Percentiles rank a stretch among this genome's conserved stretches.
These are phyloP conservation scores for Xylaria sp. DNA, from an alignment of 2,329 filamentous ascomycete genomes.

Conservation along the genomic window DNA sequence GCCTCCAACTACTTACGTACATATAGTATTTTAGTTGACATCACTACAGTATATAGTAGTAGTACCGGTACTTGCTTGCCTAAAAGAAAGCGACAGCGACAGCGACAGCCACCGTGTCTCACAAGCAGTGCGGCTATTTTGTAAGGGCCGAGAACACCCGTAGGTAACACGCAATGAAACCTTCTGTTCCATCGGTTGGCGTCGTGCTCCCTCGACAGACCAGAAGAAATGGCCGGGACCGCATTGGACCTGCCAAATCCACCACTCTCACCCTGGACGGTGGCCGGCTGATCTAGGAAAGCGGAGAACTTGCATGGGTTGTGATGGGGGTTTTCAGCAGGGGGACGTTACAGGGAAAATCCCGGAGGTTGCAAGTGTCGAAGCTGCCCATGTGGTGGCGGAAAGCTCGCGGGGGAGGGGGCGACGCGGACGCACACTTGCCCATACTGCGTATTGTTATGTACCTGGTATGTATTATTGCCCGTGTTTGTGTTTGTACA, in stretches of 20 bases:
- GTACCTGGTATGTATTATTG: too few species aligned
- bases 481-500: too few species aligned
- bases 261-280: slow-evolving; percentile 24
- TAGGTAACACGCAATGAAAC: slow-evolving; percentile 19
- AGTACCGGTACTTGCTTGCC: slow-evolving; percentile 23
- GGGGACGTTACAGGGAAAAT: slow-evolving; percentile 5
- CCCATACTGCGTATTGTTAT: not conserved
- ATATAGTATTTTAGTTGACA: slow-evolving; percentile 1
- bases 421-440: slow-evolving; percentile 9
- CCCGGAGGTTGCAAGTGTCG: not conserved
- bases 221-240: slow-evolving; percentile 22
- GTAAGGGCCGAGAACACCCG: slow-evolving; percentile 32
- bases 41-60: not conserved
- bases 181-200: slow-evolving; percentile 16
- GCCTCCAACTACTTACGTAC: not conserved
- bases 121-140: slow-evolving; percentile 28
- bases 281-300: slow-evolving; percentile 35
- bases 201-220: not conserved
- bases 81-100: slow-evolving; percentile 17
- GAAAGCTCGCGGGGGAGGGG: slow-evolving; percentile 13
- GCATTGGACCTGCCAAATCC: slow-evolving; percentile 31
- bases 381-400: slow-evolving; percentile 6
- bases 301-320: slow-evolving; percentile 13
- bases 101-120: slow-evolving; percentile 12
- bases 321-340: slow-evolving; percentile 10